Conservation (phyloP, 2,329 filamentous ascomycete species). For the Grosmannia penicillata region DNA sequence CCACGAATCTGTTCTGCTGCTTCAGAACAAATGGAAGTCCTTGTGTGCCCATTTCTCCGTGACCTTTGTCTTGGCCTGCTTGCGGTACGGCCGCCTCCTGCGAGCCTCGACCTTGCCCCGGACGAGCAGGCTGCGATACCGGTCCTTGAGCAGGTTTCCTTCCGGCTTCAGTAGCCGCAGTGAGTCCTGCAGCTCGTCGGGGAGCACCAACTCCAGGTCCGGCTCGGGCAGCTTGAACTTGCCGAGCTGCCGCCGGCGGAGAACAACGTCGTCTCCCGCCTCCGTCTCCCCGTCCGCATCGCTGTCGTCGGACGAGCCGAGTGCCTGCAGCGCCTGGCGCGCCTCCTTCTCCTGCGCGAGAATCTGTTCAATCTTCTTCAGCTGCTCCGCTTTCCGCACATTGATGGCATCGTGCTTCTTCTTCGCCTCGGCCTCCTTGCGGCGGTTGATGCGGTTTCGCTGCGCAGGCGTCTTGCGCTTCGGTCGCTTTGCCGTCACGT, state of each 20-base stretch:
- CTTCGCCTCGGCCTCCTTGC: constrained; percentile 73
- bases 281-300: constrained; percentile 34
- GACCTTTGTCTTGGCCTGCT: constrained; percentile 63
- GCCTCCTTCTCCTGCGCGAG: constrained; percentile 49
- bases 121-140: constrained; percentile 78
- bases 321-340: constrained; percentile 35
- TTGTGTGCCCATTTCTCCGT: constrained; percentile 98
- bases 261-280: constrained; percentile 43
- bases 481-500: constrained; percentile 59
- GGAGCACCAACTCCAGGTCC: constrained; percentile 64
- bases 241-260: constrained; percentile 61
- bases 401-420: constrained; percentile 62
- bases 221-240: constrained; percentile 62
- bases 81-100: constrained; percentile 63
- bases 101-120: constrained; percentile 80
- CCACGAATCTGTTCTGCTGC: too few species aligned
- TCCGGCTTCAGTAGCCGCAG: constrained; percentile 77
- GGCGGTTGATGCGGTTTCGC: constrained; percentile 73
- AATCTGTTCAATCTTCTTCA: constrained; percentile 56
- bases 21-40: constrained; percentile 57
- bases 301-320: constrained; percentile 27
- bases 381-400: constrained; percentile 59
- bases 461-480: constrained; percentile 76
- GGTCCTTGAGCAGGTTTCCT: constrained; percentile 85
- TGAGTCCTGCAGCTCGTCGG: constrained; percentile 72